Base-by-base conservation (phyloP, 352 stramenopile genomes). In the Globisporangium cederbergense region DNA sequence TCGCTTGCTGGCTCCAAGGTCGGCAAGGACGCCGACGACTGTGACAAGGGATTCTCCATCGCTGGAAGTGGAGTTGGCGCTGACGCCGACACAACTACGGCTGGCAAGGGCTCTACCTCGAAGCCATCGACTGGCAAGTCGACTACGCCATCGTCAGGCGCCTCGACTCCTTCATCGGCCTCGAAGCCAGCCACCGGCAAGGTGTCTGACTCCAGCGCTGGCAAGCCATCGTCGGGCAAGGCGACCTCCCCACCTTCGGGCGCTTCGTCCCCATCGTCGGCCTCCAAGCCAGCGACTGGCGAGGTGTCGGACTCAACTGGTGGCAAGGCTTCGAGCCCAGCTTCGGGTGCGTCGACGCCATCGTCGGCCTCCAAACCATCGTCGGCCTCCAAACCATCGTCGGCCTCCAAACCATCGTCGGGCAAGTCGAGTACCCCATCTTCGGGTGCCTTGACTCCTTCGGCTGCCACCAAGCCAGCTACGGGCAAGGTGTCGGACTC, bases 31-130 rank as follows among this genome's bases (percentile, higher is more conserved):
- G 47, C 30, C 2, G 63, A 58, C 8, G 58, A 64, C 58, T 64
- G 49, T 36, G 59, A 64, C 36, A 58, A 64, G 49, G 56, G 56
- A 10, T 62, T 62, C 40, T 62, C 56, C 40, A 53, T 62, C 56
- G 56, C 56, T 22, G 56, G 56, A 62, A 62, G 56, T 53, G 56
- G 56, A 50, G 34, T 64, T 38, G 46, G 34, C 32, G 58, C 58
- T 14, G 58, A 65, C 36, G 47, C 32, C 28, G 47, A 51, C n/a
- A 57, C 20, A 50, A 64, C 57, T 60, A 49, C 20, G 51, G 64
- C 64, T 13, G 57, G 38, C 25, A 65, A 65, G 51, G 22, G 28
- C 13, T 57, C 36, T 42, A 2, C 36, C 36, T 42, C 36, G 38
- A 4, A 56, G 55, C 4, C 16, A 14, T 47, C 42, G 42, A 16